Conservation (phyloP, 2,329 filamentous ascomycete species). For the Calonectria honghensis region DNA sequence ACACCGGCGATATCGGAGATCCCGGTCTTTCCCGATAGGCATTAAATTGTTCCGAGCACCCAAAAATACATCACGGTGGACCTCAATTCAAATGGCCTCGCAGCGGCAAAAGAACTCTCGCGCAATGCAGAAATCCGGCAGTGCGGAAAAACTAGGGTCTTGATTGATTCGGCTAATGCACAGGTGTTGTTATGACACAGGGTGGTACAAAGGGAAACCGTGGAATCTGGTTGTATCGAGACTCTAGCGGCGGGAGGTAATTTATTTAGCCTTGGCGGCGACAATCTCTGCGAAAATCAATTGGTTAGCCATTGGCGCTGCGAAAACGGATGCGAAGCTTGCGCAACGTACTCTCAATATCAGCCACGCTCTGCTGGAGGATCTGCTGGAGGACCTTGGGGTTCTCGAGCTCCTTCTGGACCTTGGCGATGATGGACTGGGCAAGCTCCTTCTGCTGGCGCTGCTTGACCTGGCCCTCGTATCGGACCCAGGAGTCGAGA, state of each 20-base stretch:
- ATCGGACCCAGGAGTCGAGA: conserved; percentile 98
- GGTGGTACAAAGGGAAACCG: conserved; percentile 72
- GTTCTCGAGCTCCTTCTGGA: conserved; percentile 98
- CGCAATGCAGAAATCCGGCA: conserved; percentile 36
- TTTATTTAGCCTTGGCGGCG: conserved; percentile 78
- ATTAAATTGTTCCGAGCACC: conserved; percentile 49
- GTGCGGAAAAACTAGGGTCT: conserved; percentile 55
- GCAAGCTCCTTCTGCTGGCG: conserved; percentile 98
- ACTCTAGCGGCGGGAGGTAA: conserved; percentile 60
- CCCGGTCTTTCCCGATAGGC: conserved; percentile 53
- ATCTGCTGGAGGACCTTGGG: conserved; percentile 98
- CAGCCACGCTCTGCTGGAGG: conserved; percentile 94
- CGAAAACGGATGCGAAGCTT: not conserved
- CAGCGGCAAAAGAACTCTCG: conserved; percentile 45
- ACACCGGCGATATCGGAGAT: conserved; percentile 52
- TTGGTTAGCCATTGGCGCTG: conserved; percentile 58
- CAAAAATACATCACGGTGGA: conserved; percentile 47
- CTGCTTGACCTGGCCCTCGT: conserved; percentile 99
- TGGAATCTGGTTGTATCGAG: conserved; percentile 59
- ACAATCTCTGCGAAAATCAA: conserved; percentile 71
- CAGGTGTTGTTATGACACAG: conserved; percentile 76
- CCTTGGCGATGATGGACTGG: conserved; percentile 94
- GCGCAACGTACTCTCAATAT: conserved; percentile 88
- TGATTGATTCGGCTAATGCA: conserved; percentile 76
- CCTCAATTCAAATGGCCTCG: conserved; percentile 47